Base-by-base conservation (phyloP, 2,329 filamentous ascomycete species). In the Colletotrichum filicis region DNA sequence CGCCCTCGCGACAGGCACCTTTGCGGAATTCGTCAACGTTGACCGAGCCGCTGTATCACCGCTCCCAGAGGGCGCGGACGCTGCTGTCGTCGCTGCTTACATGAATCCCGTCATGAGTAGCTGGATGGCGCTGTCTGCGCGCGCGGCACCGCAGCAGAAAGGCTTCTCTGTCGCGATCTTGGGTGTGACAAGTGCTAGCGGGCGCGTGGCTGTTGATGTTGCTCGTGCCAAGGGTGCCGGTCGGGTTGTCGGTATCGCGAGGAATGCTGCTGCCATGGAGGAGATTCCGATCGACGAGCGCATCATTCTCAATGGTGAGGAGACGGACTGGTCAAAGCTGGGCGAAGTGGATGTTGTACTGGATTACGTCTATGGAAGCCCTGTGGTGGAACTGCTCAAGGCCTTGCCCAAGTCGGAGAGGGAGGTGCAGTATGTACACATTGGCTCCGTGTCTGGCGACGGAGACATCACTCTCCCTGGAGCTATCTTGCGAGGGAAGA, bases 331-430 rank as follows among this genome's bases (percentile, higher is more conserved):
- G 73, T 82, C 83, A 2, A 78, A 79, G 9, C 80, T 86, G 0
- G 84, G 82, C 1, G 83, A 85, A 46, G 85, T 85, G 37, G 88
- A 91, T 73, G 82, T 91, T 3, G 83, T 91, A 4, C 80, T 91
- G 1, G 89, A 91, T 76, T 91, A 90, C 76, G 79, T 91, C 8
- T 90, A 88, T 78, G 89, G 89, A 0, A 80, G 83, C 0, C 81
- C 85, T 19, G 79, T 84, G 0, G 75, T 82, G 12, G 82, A 83
- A 5, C 78, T 87, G 11, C 79, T 90, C 8, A 76, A 78, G 5
- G 82, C 82, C 4, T 76, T 89, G 22, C 66, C 70, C 32, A 81
- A 79, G 46, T 80, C 82, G 1, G 78, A 78, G 35, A 82, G 81
- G n/a, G 82, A 85, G 0, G 81, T 88, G 28, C 87, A 89, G 71